A percentile compares a stretch with the other conserved stretches of the same genome.
Conservation (phyloP, 2,329 filamentous ascomycete genomes). For the Alternaria incomplexa region DNA sequence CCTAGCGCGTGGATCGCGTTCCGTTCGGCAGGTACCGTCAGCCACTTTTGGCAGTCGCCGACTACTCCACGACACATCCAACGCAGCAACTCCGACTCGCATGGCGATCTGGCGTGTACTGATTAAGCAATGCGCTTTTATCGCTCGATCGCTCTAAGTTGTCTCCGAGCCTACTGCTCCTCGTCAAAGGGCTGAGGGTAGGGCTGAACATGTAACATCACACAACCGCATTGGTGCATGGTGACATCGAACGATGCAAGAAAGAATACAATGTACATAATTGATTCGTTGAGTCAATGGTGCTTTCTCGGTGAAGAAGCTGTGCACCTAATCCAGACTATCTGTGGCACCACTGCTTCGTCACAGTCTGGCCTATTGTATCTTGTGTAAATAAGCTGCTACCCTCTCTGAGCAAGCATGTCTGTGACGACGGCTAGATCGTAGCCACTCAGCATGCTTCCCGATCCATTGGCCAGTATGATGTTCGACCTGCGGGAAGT, state of each 20-base stretch:
- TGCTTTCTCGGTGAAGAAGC: not conserved
- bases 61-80: not conserved
- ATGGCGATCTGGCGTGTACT: not conserved
- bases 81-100: not conserved
- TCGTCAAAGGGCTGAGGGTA: slow-evolving; percentile 3
- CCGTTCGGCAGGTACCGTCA: not conserved
- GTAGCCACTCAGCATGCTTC: not conserved
- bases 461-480: not conserved
- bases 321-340: not conserved
- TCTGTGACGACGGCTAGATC: not conserved
- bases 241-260: not conserved
- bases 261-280: not conserved
- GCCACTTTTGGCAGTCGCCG: not conserved
- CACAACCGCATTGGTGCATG: slow-evolving; percentile 3
- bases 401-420: not conserved
- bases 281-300: not conserved
- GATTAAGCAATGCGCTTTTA: not conserved
- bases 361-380: not conserved
- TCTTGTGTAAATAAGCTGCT: not conserved
- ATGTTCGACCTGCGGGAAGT: not conserved
- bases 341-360: not conserved
- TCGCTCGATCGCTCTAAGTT: not conserved
- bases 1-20: not conserved
- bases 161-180: slow-evolving; percentile 1
- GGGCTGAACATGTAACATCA: slow-evolving; percentile 10